A percentile compares a stretch with the other conserved stretches of the same genome.
Conservation (phyloP, 495 filamentous ascomycete genomes). For the Podospora pseudopauciseta region DNA sequence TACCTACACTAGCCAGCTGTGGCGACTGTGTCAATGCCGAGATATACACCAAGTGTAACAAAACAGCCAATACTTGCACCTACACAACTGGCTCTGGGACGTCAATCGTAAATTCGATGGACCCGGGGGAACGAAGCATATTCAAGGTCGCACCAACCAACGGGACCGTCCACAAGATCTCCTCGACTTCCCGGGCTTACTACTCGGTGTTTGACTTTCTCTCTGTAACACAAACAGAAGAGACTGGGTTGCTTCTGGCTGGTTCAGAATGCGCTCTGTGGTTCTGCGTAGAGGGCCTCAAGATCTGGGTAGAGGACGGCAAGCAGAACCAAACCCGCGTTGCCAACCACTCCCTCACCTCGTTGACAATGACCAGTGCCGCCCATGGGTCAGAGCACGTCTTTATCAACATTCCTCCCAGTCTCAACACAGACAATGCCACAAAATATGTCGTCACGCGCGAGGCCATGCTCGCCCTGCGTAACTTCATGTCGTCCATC, state of each 20-base stretch:
- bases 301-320: constrained; percentile 29
- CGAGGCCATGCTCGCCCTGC: constrained; percentile 29
- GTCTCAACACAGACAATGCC: constrained; percentile 25
- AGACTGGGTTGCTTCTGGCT: constrained; percentile 9
- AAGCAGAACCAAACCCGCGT: constrained; percentile 22
- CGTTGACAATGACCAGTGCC: constrained; percentile 13
- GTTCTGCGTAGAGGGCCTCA: constrained; percentile 36
- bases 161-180: constrained; percentile 15
- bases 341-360: constrained; percentile 32
- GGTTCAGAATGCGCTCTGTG: constrained; percentile 33
- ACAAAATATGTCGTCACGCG: constrained; percentile 30
- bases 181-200: constrained; percentile 23
- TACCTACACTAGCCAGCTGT: constrained; percentile 37
- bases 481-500: constrained; percentile 31
- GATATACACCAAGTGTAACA: constrained; percentile 23
- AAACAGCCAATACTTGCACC: constrained; percentile 27
- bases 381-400: constrained; percentile 26
- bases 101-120: constrained; percentile 17
- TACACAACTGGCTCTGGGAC: constrained; percentile 33
- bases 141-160: constrained; percentile 34
- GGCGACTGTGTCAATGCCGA: constrained; percentile 27
- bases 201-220: constrained; percentile 39
- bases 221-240: constrained; percentile 20
- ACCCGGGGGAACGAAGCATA: constrained; percentile 19
- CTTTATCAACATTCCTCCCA: constrained; percentile 30